Base-by-base conservation (phyloP, 768 basidiomycete species). In the Lentinula raphanica region DNA sequence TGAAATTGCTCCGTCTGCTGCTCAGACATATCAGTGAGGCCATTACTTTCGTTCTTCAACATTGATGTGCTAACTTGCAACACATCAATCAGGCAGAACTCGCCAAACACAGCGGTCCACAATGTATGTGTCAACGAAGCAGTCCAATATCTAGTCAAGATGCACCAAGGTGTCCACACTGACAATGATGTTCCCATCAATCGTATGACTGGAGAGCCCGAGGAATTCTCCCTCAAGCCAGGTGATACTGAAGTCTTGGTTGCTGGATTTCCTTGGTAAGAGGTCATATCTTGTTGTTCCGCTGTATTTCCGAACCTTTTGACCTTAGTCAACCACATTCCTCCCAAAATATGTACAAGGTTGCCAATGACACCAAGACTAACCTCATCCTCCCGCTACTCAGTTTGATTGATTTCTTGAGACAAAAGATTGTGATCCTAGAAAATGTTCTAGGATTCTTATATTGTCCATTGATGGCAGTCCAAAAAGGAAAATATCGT, bases 1-100 rank as follows among this genome's bases (percentile, higher is more conserved):
- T 44, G 91, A 93, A 62, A 84, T 90, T 21, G 75, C 81, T n/a
- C 88, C 90, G 0, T 88, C 86, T 66, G 88, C 92, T 7, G 85
- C 87, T 0, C 71, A 72, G 58, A 89, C 90, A 1, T 71, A 87
- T 15, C 72, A 70, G 91, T 88, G 63, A 54, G 80, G 67, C 29
- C 29, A 1, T 17, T 54, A 21, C 23, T 19, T 32, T 3, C 27
- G 3, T 21, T 25, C 12, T 25, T 13, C 23, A 13, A 13, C 23
- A 5, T 27, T 54, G 28, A 9, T 23, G 21, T 25, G 35, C 27
- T 49, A 11, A 49, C 23, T 3, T 21, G n/a, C 23, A 17, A 7
- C 49, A 32, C 17, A 25, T 31, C 11, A 19, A 11, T 2, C n/a
- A 86, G 84, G 49, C 70, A 76, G 21, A 87, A 89, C 61, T 81